A percentile compares a stretch with the other conserved stretches of the same genome.
Conservation (phyloP, 1,284 basidiomycete genomes). For the Ustilago esculenta region DNA sequence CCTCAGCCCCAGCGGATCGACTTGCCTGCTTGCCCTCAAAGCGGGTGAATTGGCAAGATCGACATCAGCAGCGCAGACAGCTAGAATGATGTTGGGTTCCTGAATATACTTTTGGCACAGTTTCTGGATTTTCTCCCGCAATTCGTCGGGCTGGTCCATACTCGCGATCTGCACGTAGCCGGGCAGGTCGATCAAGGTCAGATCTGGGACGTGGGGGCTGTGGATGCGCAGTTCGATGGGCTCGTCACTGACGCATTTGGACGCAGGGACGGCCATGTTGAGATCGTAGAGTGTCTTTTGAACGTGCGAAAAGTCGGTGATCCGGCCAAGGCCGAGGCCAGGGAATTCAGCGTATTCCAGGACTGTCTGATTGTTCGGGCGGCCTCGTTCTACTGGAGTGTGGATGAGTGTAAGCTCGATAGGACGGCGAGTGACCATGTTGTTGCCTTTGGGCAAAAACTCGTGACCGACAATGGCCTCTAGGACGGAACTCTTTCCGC, state of each 20-base stretch:
- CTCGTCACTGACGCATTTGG: constrained; percentile 89
- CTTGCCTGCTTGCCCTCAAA: constrained; percentile 86
- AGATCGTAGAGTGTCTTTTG: constrained; percentile 93
- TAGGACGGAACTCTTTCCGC: constrained; percentile 95
- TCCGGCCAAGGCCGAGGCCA: constrained; percentile 83
- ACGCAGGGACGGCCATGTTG: constrained; percentile 88
- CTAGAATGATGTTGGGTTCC: constrained; percentile 96
- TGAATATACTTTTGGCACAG: constrained; percentile 97
- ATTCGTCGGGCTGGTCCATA: constrained; percentile 91
- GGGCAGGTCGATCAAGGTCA: constrained; percentile 95
- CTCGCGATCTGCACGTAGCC: constrained; percentile 96
- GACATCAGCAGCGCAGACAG: constrained; percentile 97
- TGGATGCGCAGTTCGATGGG: constrained; percentile 97
- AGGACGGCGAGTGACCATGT: constrained; percentile 98
- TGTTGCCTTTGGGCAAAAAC: constrained; percentile 97
- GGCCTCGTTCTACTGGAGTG: constrained; percentile 69
- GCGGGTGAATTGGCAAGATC: constrained; percentile 98
- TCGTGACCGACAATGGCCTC: constrained; percentile 98
- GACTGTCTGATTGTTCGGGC: constrained; percentile 70
- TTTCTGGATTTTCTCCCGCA: constrained; percentile 89
- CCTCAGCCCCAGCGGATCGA: constrained; percentile 91
- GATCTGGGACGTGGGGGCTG: constrained; percentile 92
- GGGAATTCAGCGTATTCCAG: constrained; percentile 94
- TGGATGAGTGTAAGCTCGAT: constrained; percentile 97
- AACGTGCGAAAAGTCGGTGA: constrained; percentile 87